Percentiles rank a stretch among this genome's conserved stretches.
phyloP scores from a whole-genome alignment of 2,329 filamentous ascomycete species.

The Pochonia chlamydosporia region DNA sequence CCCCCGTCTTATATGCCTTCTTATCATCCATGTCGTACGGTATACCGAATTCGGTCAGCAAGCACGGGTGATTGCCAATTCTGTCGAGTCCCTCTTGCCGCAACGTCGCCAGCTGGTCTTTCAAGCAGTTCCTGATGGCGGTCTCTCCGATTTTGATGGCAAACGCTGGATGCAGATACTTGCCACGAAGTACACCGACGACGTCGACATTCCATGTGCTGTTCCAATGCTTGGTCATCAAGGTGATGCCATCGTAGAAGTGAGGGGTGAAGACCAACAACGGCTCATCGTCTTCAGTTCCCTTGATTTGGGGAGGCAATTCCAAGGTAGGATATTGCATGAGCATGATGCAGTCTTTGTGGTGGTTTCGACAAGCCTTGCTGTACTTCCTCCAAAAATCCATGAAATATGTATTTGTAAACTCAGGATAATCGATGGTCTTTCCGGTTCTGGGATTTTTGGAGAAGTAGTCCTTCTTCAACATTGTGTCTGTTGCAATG shows the following conservation, averaged over 20 bases:
- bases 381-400: conserved; percentile 73
- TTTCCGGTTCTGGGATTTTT: conserved; percentile 71
- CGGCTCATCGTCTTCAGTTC: conserved; percentile 79
- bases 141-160: conserved; percentile 89
- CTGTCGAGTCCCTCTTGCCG: conserved; percentile 81
- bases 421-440: conserved; percentile 72
- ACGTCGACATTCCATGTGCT: conserved; percentile 96
- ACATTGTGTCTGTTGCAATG: conserved; percentile 64
- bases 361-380: conserved; percentile 67
- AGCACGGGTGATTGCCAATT: conserved; percentile 80
- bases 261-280: conserved; percentile 91
- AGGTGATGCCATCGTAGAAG: conserved; percentile 93
- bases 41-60: conserved; percentile 94
- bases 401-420: conserved; percentile 90
- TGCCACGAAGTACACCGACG: conserved; percentile 81
- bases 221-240: conserved; percentile 99
- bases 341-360: conserved; percentile 78
- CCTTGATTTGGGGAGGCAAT: conserved; percentile 82
- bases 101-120: conserved; percentile 78
- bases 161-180: conserved; percentile 83
- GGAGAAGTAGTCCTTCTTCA: conserved; percentile 84
- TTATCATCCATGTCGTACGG: conserved; percentile 99
- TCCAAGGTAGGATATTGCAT: conserved; percentile 91
- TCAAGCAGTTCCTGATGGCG: conserved; percentile 89
- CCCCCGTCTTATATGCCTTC: conserved; percentile 88